These are phyloP conservation scores for Anacardium occidentale DNA, from an alignment of 345 rosid genomes.

Conservation along the genomic window DNA sequence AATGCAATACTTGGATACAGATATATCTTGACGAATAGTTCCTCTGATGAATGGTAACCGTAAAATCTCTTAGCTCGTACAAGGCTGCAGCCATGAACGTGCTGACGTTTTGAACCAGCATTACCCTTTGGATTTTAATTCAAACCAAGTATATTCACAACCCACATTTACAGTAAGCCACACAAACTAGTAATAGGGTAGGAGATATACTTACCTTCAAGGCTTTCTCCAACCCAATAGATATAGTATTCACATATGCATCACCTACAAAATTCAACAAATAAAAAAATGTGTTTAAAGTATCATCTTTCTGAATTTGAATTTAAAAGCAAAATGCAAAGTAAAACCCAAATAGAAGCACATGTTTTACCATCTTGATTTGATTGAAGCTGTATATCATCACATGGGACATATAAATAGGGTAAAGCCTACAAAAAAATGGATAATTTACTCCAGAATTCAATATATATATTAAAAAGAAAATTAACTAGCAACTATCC, in stretches of 20 bases:
- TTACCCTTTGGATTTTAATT: slow-evolving; percentile 62
- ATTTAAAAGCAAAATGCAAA: background rate
- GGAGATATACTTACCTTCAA: slow-evolving; percentile 56
- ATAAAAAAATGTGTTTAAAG: slow-evolving; percentile 5
- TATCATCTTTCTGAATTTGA: background rate
- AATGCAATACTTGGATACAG: slow-evolving; percentile 64
- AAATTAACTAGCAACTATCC: no score
- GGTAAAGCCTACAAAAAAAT: slow-evolving; percentile 69
- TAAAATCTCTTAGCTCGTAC: slow-evolving; percentile 84
- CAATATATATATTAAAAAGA: background rate
- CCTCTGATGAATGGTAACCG: slow-evolving; percentile 82
- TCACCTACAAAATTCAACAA: slow-evolving; percentile 46
- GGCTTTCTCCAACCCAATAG: slow-evolving; percentile 76
- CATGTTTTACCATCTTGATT: slow-evolving; percentile 47
- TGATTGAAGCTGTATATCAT: slow-evolving; percentile 49
- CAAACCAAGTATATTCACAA: slow-evolving; percentile 19
- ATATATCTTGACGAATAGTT: slow-evolving; percentile 83
- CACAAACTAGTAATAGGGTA: slow-evolving; percentile 1
- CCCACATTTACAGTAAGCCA: slow-evolving; percentile 16
- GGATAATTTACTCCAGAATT: background rate
- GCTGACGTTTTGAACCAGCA: slow-evolving; percentile 70
- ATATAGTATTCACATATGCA: slow-evolving; percentile 41
- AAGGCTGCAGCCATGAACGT: slow-evolving; percentile 77
- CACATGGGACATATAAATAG: slow-evolving; percentile 73
- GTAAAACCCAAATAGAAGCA: background rate